A percentile compares a stretch with the other conserved stretches of the same genome.
These are phyloP conservation scores for Lactarius trivialis DNA, from an alignment of 768 basidiomycete species.

Conservation along the genomic window DNA sequence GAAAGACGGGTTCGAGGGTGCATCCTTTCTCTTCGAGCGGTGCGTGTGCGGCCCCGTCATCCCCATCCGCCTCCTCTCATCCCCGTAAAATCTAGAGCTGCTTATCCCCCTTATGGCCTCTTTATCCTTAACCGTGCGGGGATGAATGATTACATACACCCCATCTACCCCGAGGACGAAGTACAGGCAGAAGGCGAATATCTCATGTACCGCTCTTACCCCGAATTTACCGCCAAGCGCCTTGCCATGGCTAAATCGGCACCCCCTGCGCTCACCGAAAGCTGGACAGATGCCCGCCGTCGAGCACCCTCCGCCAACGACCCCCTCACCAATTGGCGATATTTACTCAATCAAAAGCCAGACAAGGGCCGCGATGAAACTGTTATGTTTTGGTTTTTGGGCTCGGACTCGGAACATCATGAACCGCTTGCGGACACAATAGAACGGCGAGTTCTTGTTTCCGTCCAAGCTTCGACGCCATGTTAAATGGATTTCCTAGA, in stretches of 20 bases:
- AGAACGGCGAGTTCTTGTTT: conserved; percentile 42
- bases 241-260: conserved; percentile 28
- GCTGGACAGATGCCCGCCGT: conserved; percentile 25
- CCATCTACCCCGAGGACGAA: conserved; percentile 73
- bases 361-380: conserved; percentile 53
- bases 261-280: conserved; percentile 20
- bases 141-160: conserved; percentile 68
- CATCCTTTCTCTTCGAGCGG: conserved; percentile 86
- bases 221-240: conserved; percentile 49
- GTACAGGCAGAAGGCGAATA: conserved; percentile 56
- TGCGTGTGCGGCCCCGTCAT: conserved; percentile 32
- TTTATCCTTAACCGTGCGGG: conserved; percentile 81
- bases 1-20: conserved; percentile 80
- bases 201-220: conserved; percentile 68
- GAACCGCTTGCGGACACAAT: conserved; percentile 70
- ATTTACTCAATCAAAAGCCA: conserved; percentile 36
- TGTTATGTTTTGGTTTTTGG: conserved; percentile 70
- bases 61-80: conserved; percentile 4
- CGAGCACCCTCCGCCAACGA: conserved; percentile 30
- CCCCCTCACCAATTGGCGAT: conserved; percentile 35
- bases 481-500: background rate
- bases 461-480: background rate
- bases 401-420: conserved; percentile 50
- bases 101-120: conserved; percentile 78
- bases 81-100: conserved; percentile 40